phyloP scores from a whole-genome alignment of 2,329 filamentous ascomycete species.

The Byssoonygena ceratinophila region DNA sequence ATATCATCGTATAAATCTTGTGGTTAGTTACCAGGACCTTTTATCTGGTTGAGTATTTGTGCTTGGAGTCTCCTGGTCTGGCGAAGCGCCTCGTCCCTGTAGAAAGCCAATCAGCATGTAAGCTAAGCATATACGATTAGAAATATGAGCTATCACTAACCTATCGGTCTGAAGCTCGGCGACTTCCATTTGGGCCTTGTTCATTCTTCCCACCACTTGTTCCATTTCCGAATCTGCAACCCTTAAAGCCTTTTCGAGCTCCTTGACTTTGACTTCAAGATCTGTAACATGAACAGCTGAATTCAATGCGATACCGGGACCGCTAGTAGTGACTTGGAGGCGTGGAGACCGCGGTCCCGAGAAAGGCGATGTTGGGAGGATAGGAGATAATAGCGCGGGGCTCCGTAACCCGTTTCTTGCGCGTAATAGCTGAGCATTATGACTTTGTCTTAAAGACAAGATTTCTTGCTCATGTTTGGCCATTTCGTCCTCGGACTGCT shows the following conservation, averaged over 20 bases:
- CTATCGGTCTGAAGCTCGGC: slow-evolving; percentile 56
- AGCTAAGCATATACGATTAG: not conserved
- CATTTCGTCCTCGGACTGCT: slow-evolving; percentile 69
- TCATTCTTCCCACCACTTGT: slow-evolving; percentile 72
- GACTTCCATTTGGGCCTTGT: slow-evolving; percentile 71
- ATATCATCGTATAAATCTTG: not conserved
- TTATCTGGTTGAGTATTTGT: slow-evolving; percentile 50
- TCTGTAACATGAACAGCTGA: slow-evolving; percentile 63
- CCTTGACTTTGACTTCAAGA: slow-evolving; percentile 66
- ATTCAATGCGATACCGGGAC: slow-evolving; percentile 48
- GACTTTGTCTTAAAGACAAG: slow-evolving; percentile 60
- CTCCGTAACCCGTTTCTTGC: slow-evolving; percentile 47
- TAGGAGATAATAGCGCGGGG: slow-evolving; percentile 43
- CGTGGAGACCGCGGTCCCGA: slow-evolving; percentile 49
- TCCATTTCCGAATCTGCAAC: slow-evolving; percentile 74
- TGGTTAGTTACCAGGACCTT: not conserved
- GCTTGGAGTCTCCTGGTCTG: slow-evolving; percentile 60
- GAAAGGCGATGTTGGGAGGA: slow-evolving; percentile 53
- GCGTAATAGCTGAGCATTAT: slow-evolving; percentile 66
- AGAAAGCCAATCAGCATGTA: slow-evolving; percentile 16
- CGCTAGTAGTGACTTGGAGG: slow-evolving; percentile 52
- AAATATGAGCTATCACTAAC: slow-evolving; percentile 14
- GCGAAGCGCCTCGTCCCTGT: slow-evolving; percentile 59
- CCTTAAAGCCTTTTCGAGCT: slow-evolving; percentile 70
- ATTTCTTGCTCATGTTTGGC: slow-evolving; percentile 79